phyloP scores from a whole-genome alignment of 257 asterid genomes.

The Capsicum chinense region DNA sequence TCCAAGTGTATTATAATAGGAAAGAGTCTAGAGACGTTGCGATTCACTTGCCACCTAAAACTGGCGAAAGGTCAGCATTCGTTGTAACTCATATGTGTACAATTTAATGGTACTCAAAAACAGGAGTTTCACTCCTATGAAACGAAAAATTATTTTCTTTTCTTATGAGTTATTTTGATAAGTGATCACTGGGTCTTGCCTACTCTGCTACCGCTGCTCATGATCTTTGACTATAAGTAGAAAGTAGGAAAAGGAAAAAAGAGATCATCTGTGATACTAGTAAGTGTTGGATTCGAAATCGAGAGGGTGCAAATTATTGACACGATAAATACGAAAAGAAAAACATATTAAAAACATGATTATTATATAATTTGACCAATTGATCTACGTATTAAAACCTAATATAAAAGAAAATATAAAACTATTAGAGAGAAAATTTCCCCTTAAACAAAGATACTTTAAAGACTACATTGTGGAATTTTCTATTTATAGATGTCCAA shows the following conservation, averaged over 20 bases:
- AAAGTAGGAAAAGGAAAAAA: neutral
- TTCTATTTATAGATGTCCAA: too few relatives aligned
- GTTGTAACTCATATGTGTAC: slow-evolving; percentile 6
- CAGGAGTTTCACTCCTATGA: neutral
- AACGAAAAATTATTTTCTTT: neutral
- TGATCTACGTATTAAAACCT: too few relatives aligned
- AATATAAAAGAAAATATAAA: too few relatives aligned
- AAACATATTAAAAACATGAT: too few relatives aligned
- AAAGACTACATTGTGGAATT: too few relatives aligned
- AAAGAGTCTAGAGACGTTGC: neutral
- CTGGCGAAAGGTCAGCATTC: slow-evolving; percentile 17
- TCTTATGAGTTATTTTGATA: neutral
- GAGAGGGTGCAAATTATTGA: too few relatives aligned
- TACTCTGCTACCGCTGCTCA: neutral
- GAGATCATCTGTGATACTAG: neutral
- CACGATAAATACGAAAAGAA: too few relatives aligned
- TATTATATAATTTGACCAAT: too few relatives aligned
- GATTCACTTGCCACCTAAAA: slow-evolving; percentile 24
- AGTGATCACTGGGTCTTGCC: neutral
- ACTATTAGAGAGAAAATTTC: too few relatives aligned
- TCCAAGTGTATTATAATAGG: slow-evolving; percentile 19
- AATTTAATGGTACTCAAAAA: neutral
- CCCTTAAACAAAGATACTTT: too few relatives aligned
- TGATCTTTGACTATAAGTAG: neutral
- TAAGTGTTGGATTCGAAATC: too few relatives aligned